Conservation (phyloP, 345 rosid species). For the Gynandropsis gynandra region DNA sequence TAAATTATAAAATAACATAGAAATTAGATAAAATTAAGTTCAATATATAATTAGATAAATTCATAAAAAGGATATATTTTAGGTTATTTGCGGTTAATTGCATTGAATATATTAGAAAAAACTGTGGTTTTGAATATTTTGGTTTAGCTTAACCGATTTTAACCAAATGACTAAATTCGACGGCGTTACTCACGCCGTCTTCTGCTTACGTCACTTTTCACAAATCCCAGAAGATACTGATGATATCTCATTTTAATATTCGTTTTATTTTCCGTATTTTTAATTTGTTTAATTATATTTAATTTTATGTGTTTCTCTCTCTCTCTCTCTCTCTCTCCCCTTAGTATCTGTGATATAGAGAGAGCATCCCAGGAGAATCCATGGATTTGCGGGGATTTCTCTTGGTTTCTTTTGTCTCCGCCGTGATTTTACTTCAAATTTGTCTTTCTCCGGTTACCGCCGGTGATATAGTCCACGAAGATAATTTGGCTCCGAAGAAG, state of each 20-base stretch:
- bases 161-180: conserved; percentile 12
- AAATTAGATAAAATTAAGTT: no score
- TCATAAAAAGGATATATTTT: no score
- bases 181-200: conserved; percentile 11
- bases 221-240: conserved; percentile 6
- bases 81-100: no score
- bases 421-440: conserved; percentile 43
- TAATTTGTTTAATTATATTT: not conserved
- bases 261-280: conserved; percentile 11
- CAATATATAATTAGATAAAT: no score
- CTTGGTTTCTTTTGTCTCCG: conserved; percentile 24
- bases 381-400: conserved; percentile 55
- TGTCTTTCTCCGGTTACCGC: conserved; percentile 43
- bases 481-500: conserved; percentile 81
- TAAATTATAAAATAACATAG: no score
- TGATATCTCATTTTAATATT: conserved; percentile 13
- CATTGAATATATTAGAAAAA: no score
- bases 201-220: conserved; percentile 29
- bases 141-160: conserved; percentile 7
- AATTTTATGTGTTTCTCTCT: conserved; percentile 19
- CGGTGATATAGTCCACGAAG: conserved; percentile 93
- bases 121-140: not conserved
- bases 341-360: conserved; percentile 24
- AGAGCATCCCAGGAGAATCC: conserved; percentile 24
- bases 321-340: not conserved